phyloP scores from a whole-genome alignment of 306 rosid genomes.

The Cicer cuneatum region DNA sequence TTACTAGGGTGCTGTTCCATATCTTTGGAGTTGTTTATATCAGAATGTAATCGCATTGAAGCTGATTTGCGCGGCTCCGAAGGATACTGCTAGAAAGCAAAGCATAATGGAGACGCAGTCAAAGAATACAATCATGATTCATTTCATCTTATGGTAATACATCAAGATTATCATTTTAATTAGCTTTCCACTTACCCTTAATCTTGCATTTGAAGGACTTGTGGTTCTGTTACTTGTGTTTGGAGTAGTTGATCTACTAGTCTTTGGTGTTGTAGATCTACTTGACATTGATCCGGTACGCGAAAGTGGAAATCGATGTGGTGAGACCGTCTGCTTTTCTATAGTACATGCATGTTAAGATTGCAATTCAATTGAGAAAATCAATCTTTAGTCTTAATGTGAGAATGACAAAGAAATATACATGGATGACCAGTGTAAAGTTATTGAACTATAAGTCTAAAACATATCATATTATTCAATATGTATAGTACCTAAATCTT shows the following conservation, averaged over 20 bases:
- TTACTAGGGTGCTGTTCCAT: constrained; percentile 81
- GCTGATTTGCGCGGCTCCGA: constrained; percentile 93
- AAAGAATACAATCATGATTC: not conserved
- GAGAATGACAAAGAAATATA: constrained; percentile 21
- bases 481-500: constrained; percentile 64
- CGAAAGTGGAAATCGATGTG: constrained; percentile 86
- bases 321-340: constrained; percentile 89
- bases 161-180: not conserved
- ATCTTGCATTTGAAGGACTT: constrained; percentile 69
- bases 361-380: constrained; percentile 40
- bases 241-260: constrained; percentile 78
- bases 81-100: constrained; percentile 62
- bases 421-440: not conserved
- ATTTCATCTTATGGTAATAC: constrained; percentile 2
- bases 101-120: constrained; percentile 9
- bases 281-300: constrained; percentile 86
- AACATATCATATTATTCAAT: not conserved
- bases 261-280: constrained; percentile 72
- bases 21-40: constrained; percentile 67
- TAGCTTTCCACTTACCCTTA: constrained; percentile 53
- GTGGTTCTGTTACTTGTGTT: constrained; percentile 72
- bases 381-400: constrained; percentile 7
- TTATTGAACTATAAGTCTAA: not conserved
- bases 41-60: constrained; percentile 84
- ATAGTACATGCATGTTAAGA: constrained; percentile 38